Percentiles rank a stretch among this genome's conserved stretches.
Conservation (phyloP, 257 asterid species). For the Solanum verrucosum region DNA sequence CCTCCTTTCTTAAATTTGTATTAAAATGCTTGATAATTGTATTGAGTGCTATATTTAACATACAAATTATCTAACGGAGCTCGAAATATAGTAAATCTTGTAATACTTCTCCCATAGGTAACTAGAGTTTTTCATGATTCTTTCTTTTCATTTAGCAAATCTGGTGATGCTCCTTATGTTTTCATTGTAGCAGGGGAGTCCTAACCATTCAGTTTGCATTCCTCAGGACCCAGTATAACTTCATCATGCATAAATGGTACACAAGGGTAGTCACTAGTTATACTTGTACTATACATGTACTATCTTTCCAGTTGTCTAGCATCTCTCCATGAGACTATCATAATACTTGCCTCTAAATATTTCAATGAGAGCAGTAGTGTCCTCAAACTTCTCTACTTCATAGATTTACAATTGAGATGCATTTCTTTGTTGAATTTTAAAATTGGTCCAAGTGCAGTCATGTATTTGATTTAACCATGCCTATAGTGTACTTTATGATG, state of each 20-base stretch:
- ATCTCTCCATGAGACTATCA: not conserved
- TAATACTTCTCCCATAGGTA: not conserved
- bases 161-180: not conserved
- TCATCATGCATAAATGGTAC: slow-evolving; percentile 43
- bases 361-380: not conserved
- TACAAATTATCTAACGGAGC: not conserved
- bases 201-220: slow-evolving; percentile 31
- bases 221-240: slow-evolving; percentile 29
- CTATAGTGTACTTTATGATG: not conserved
- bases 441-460: not conserved
- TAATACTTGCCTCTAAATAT: not conserved
- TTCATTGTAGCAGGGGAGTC: slow-evolving; percentile 28
- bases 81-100: not conserved
- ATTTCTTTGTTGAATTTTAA: not conserved
- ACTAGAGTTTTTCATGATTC: not conserved
- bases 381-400: not conserved
- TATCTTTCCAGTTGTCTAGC: not conserved
- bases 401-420: not conserved
- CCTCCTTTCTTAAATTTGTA: not conserved
- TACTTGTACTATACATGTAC: not conserved
- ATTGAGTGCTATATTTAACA: not conserved
- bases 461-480: not conserved
- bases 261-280: slow-evolving; percentile 31
- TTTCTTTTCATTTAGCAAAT: not conserved
- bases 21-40: not conserved